A percentile compares a stretch with the other conserved stretches of the same genome.
Conservation (phyloP, 768 basidiomycete species). For the Termitomyces sp. region DNA sequence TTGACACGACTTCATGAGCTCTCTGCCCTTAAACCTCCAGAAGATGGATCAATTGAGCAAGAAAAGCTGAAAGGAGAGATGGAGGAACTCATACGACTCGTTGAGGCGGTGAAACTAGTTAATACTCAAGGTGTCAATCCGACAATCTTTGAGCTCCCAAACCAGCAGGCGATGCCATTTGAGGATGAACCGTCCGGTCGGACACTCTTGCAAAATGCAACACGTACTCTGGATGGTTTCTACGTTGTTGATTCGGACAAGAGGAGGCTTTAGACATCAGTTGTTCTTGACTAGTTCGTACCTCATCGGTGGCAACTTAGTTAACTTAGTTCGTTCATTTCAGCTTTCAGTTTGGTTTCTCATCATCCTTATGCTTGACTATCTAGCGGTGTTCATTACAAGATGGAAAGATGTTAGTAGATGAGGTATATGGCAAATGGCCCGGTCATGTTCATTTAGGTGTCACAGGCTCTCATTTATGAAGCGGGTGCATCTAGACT, state of each 20-base stretch:
- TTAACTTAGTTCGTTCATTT: not conserved
- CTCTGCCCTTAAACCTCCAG: conserved; percentile 67
- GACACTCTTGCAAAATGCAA: conserved; percentile 45
- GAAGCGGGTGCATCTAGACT: conserved; percentile 28
- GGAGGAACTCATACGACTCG: conserved; percentile 67
- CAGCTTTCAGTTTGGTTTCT: not conserved
- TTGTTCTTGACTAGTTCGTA: not conserved
- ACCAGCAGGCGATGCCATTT: conserved; percentile 15
- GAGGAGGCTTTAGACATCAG: conserved; percentile 12
- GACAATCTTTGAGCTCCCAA: conserved; percentile 27
- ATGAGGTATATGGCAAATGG: not conserved
- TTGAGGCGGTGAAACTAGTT: conserved; percentile 76
- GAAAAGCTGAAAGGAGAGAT: conserved; percentile 48
- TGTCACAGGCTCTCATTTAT: not conserved
- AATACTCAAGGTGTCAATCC: conserved; percentile 30
- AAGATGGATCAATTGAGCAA: conserved; percentile 50
- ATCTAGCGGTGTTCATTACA: not conserved
- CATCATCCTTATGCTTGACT: not conserved
- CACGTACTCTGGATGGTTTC: conserved; percentile 42
- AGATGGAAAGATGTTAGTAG: not conserved
- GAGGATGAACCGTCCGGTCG: conserved; percentile 23
- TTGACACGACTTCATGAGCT: conserved; percentile 64
- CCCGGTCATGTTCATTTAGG: not conserved
- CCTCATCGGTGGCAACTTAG: not conserved
- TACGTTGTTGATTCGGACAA: conserved; percentile 60